These are phyloP conservation scores for Hypsizygus marmoreus DNA, from an alignment of 768 basidiomycete species.

Conservation along the genomic window DNA sequence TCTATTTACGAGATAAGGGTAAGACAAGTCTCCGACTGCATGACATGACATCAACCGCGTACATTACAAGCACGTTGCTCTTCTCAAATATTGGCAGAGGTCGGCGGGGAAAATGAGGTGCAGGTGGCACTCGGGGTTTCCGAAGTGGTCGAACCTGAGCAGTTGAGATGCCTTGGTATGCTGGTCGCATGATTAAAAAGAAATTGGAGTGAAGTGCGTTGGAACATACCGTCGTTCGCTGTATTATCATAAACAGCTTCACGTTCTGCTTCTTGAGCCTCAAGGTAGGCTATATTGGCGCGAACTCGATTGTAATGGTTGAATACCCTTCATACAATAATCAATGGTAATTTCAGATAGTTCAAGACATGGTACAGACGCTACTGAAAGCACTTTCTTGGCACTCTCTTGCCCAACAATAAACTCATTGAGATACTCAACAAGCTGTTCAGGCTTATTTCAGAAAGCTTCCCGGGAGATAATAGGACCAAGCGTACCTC, in stretches of 20 bases:
- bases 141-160: conserved; percentile 67
- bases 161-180: conserved; percentile 41
- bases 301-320: conserved; percentile 92
- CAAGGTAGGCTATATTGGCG: conserved; percentile 59
- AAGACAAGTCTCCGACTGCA: background rate
- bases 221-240: conserved; percentile 19
- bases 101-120: conserved; percentile 43
- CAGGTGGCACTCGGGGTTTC: conserved; percentile 32
- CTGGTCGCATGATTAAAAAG: background rate
- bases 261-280: conserved; percentile 33
- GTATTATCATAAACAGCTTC: conserved; percentile 12
- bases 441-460: conserved; percentile 54
- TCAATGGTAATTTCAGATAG: conserved; percentile 1
- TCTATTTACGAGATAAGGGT: conserved; percentile 32
- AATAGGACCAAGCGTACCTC: conserved; percentile 36
- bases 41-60: conserved; percentile 20
- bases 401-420: conserved; percentile 91
- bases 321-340: conserved; percentile 63
- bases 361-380: conserved; percentile 55
- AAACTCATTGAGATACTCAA: conserved; percentile 84
- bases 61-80: conserved; percentile 95
- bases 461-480: background rate
- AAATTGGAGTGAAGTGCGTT: background rate
- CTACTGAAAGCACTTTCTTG: conserved; percentile 92
- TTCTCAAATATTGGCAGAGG: conserved; percentile 78